Conservation (phyloP, 2,329 filamentous ascomycete species). For the Alternaria gaisen region DNA sequence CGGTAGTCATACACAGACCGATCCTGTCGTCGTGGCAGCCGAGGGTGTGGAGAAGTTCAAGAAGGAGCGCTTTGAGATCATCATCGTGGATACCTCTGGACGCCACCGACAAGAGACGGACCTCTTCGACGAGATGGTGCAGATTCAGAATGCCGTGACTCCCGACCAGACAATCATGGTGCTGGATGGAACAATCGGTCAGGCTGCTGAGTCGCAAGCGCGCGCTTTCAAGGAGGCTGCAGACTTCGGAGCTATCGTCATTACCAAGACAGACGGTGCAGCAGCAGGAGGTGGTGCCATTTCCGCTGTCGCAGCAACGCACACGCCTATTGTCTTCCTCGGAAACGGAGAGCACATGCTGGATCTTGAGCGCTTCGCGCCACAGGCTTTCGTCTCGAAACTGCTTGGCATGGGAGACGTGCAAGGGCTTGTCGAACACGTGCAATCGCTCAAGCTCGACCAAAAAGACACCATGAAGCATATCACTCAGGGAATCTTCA, state of each 20-base stretch:
- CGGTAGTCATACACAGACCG: slow-evolving; percentile 93
- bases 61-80: slow-evolving; percentile 97
- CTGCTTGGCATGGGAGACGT: slow-evolving; percentile 97
- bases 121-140: slow-evolving; percentile 96
- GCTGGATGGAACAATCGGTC: slow-evolving; percentile 93
- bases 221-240: slow-evolving; percentile 97
- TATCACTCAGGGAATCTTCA: slow-evolving; percentile 96
- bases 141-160: slow-evolving; percentile 89
- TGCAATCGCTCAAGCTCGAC: slow-evolving; percentile 92
- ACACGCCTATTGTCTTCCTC: slow-evolving; percentile 97
- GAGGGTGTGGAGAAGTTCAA: slow-evolving; percentile 99
- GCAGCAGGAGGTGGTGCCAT: slow-evolving; percentile 96
- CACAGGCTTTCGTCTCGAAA: slow-evolving; percentile 92
- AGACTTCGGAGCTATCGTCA: slow-evolving; percentile 97
- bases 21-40: slow-evolving; percentile 90
- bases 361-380: slow-evolving; percentile 90
- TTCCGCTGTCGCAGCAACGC: slow-evolving; percentile 93
- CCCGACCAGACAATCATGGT: slow-evolving; percentile 99
- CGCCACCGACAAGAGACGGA: slow-evolving; percentile 94
- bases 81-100: slow-evolving; percentile 97
- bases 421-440: slow-evolving; percentile 92
- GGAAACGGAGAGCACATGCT: slow-evolving; percentile 98
- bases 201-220: slow-evolving; percentile 92
- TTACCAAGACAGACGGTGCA: slow-evolving; percentile 97
- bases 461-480: slow-evolving; percentile 99